Evolutionary conservation across 345 rosid genomes (phyloP).

Genomic region (Bruguiera parviflora): DNA sequence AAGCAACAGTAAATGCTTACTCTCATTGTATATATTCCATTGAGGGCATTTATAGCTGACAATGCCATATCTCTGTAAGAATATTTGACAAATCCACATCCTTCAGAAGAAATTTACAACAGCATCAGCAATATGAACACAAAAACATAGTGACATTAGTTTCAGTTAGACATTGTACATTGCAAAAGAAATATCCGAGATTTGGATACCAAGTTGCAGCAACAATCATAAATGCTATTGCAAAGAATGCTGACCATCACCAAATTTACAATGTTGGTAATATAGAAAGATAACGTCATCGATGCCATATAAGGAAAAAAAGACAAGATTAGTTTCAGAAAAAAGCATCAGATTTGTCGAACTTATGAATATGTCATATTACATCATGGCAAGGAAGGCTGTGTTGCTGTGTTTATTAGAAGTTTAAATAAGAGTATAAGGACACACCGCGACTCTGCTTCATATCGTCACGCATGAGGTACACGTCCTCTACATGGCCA

Average conservation of each 20-base stretch:
- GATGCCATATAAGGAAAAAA: not conserved
- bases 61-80: constrained; percentile 76
- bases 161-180: constrained; percentile 6
- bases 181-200: constrained; percentile 7
- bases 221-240: not conserved
- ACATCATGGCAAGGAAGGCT: not conserved
- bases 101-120: constrained; percentile 44
- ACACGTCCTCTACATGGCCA: constrained; percentile 96
- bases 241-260: not conserved
- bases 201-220: not conserved
- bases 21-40: constrained; percentile 81
- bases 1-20: constrained; percentile 38
- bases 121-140: constrained; percentile 2
- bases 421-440: not conserved
- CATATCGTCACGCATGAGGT: constrained; percentile 95
- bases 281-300: not conserved
- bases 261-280: not conserved
- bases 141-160: constrained; percentile 2
- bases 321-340: not conserved
- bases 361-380: too few relatives aligned
- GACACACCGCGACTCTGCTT: constrained; percentile 94
- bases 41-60: constrained; percentile 86
- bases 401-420: too few relatives aligned
- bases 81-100: constrained; percentile 97
- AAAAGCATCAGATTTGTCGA: not conserved